Base-by-base conservation (phyloP, 805 yeast species). In the Metahyphopichia silvanorum region DNA sequence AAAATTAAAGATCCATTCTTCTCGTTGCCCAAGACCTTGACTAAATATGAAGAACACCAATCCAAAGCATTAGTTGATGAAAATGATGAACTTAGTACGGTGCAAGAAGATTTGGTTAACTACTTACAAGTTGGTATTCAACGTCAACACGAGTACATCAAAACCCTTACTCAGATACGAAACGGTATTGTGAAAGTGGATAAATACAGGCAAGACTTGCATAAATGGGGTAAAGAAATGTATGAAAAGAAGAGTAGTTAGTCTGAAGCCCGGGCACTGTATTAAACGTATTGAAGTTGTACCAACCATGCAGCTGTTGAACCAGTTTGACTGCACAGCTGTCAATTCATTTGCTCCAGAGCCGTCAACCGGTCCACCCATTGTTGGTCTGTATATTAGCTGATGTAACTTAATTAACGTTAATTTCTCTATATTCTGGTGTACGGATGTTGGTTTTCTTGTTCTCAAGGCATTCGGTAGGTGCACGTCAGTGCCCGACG, bases 221-320 rank as follows among this genome's bases (percentile, higher is more conserved):
- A 69, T 41, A 74, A 76, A 43, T 91, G 98, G 98, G 85, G 93
- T 35, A 75, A 75, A 47, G 96, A 89, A 51, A 83, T 85, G 75
- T 70, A 82, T 40, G 94, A 57, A 24, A 57, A 53, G 26, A 55
- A 46, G 32, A 53, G 57, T 36, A 45, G 35, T 27, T 53, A 29
- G 29, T 23, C 14, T 4, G n/a, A 5, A 5, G 13, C 16, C 13
- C 13, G 15, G n/a, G 5, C 7, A 15, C 7, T 23, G 25, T 23
- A 23, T 23, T 23, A 19, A 7, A 7, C 7, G 10, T 23, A 23
- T 23, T 7, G 5, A 6, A 8, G 25, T 6, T 23, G 2, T 23
- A 11, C 13, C 15, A 12, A 23, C 16, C 9, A 17, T 16, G n/a
- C 11, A n/a, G 16, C 16, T 10, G 16, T 7, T 19, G 16, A 25